A percentile compares a stretch with the other conserved stretches of the same genome.
Conservation (phyloP, 805 yeast genomes). For the Wickerhamiella slavikovae region DNA sequence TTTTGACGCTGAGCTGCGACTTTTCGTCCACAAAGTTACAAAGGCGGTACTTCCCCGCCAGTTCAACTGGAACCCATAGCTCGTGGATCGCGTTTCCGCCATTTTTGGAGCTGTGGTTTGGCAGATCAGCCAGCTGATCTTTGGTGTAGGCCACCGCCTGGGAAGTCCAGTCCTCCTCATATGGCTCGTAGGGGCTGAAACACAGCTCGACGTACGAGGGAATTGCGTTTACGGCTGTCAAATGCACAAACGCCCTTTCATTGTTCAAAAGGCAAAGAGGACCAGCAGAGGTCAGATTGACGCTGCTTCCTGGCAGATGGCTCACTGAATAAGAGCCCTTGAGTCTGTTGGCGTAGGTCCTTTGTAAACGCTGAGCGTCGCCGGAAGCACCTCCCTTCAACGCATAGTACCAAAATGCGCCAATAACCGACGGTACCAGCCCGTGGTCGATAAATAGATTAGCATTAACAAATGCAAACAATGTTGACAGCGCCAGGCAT, state of each 20-base stretch:
- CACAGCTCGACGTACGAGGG: no score
- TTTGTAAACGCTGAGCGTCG: constrained; percentile 15
- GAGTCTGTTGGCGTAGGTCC: constrained; percentile 33
- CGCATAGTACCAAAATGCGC: constrained; percentile 15
- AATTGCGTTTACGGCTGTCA: no score
- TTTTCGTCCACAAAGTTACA: no score
- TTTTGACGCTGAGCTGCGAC: no score
- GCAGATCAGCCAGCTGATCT: no score
- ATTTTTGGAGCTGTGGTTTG: no score
- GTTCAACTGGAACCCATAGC: no score
- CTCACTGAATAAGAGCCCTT: constrained; percentile 74
- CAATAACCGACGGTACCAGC: constrained; percentile 8
- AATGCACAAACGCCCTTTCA: constrained; percentile 32
- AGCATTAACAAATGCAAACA: constrained; percentile 30
- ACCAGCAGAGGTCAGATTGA: constrained; percentile 40
- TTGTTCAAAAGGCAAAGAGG: constrained; percentile 31
- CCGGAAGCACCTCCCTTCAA: constrained; percentile 18
- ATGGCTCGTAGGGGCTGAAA: no score
- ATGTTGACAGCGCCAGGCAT: constrained; percentile 28
- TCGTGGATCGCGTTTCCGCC: no score
- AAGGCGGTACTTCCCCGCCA: no score
- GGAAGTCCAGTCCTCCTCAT: no score
- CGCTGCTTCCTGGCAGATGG: constrained; percentile 80
- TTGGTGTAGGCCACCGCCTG: no score
- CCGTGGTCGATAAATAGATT: constrained; percentile 2